Percentiles rank a stretch among this genome's conserved stretches.
phyloP scores from a whole-genome alignment of 1,284 basidiomycete species.

The Microbotryum intermedium region DNA sequence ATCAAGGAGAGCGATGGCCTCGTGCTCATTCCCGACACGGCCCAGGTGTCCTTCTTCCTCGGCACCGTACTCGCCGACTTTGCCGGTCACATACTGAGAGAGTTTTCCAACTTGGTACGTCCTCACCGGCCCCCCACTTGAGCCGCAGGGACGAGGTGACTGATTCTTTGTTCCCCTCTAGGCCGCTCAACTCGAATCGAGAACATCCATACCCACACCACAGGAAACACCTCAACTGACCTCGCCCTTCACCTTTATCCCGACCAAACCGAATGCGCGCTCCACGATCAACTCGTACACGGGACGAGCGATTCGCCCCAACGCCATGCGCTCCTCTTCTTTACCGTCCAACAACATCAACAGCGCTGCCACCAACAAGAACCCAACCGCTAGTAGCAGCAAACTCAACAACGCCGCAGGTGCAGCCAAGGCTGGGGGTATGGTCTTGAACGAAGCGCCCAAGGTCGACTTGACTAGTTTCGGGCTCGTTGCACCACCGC shows the following conservation, averaged over 20 bases:
- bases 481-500: constrained; percentile 18
- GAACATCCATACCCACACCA: constrained; percentile 33
- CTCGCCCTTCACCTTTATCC: constrained; percentile 15
- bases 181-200: constrained; percentile 31
- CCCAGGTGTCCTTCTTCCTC: constrained; percentile 64
- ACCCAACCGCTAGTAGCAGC: too few relatives aligned
- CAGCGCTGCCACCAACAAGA: too few relatives aligned
- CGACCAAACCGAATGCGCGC: constrained; percentile 5
- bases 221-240: constrained; percentile 15
- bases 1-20: constrained; percentile 55
- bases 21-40: constrained; percentile 63
- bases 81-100: constrained; percentile 70
- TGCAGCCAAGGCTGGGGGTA: background rate
- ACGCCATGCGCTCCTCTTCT: constrained; percentile 42
- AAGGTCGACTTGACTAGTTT: constrained; percentile 11
- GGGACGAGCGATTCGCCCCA: constrained; percentile 29
- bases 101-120: constrained; percentile 60
- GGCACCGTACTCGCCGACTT: constrained; percentile 76
- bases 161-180: too few relatives aligned
- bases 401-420: constrained; percentile 6
- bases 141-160: background rate
- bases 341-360: background rate
- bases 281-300: constrained; percentile 45
- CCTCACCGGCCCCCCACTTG: too few relatives aligned
- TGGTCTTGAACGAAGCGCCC: background rate